These are phyloP conservation scores for Fusarium abutilonis DNA, from an alignment of 2,329 filamentous ascomycete genomes.

Conservation along the genomic window DNA sequence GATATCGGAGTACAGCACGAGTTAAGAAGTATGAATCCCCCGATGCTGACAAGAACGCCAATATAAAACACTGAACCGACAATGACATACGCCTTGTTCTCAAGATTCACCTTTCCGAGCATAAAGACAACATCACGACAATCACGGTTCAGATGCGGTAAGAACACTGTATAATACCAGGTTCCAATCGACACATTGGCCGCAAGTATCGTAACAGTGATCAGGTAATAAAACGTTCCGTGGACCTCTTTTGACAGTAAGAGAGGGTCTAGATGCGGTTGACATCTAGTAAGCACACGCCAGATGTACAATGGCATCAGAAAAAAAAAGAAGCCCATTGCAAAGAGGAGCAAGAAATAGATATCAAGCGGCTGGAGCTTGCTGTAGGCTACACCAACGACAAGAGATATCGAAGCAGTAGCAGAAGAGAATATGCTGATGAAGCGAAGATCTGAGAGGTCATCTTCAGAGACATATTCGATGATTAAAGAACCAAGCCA, in stretches of 20 bases:
- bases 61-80: slow-evolving; percentile 48
- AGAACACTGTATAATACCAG: slow-evolving; percentile 48
- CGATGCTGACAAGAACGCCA: slow-evolving; percentile 40
- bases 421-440: slow-evolving; percentile 49
- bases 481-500: slow-evolving; percentile 50
- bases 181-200: slow-evolving; percentile 45
- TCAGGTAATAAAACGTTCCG: slow-evolving; percentile 41
- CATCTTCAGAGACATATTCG: slow-evolving; percentile 46
- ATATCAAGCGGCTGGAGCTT: slow-evolving; percentile 46
- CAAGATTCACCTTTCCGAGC: slow-evolving; percentile 45
- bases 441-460: slow-evolving; percentile 46
- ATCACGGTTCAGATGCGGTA: slow-evolving; percentile 37
- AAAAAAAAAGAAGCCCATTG: slow-evolving; percentile 47
- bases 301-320: slow-evolving; percentile 50
- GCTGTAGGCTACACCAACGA: slow-evolving; percentile 40
- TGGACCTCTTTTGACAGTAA: slow-evolving; percentile 42
- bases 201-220: slow-evolving; percentile 43
- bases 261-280: slow-evolving; percentile 47
- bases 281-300: slow-evolving; percentile 47
- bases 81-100: slow-evolving; percentile 43
- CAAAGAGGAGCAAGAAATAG: slow-evolving; percentile 48
- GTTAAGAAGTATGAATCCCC: slow-evolving; percentile 40
- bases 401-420: slow-evolving; percentile 43
- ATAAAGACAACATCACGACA: slow-evolving; percentile 50
- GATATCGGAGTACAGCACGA: slow-evolving; percentile 36